Percentiles rank a stretch among this genome's conserved stretches.
Conservation (phyloP, 2,329 filamentous ascomycete genomes). For the Scopulariopsis brevicaulis region DNA sequence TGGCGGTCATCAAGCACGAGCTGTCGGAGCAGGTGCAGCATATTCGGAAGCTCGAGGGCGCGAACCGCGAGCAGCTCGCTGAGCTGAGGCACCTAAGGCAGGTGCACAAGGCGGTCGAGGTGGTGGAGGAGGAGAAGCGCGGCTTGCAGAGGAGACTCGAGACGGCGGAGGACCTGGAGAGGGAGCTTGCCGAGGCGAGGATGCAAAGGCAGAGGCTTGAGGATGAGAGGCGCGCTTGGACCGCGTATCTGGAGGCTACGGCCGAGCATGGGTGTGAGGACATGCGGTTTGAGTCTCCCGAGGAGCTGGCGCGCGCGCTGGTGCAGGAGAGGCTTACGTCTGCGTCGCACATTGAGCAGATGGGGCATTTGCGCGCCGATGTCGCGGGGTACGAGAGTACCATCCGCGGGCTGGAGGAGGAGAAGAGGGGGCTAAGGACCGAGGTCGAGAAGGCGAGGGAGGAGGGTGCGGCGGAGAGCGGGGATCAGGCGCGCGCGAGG, state of each 20-base stretch:
- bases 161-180: conserved; percentile 60
- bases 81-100: conserved; percentile 78
- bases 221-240: conserved; percentile 80
- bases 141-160: conserved; percentile 68
- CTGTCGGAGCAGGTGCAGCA: conserved; percentile 87
- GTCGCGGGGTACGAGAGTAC: conserved; percentile 64
- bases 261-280: conserved; percentile 44
- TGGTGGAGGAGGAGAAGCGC: conserved; percentile 92
- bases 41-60: conserved; percentile 71
- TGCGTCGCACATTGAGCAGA: conserved; percentile 65
- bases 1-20: conserved; percentile 77
- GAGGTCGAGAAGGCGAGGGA: conserved; percentile 62
- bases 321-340: conserved; percentile 73
- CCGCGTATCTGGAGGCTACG: conserved; percentile 58
- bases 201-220: conserved; percentile 79
- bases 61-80: conserved; percentile 64
- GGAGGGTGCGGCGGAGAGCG: conserved; percentile 28
- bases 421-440: conserved; percentile 50
- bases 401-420: conserved; percentile 59
- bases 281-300: conserved; percentile 78
- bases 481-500: conserved; percentile 60
- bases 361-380: conserved; percentile 72
- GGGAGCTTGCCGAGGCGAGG: conserved; percentile 67
- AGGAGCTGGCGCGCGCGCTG: conserved; percentile 74
- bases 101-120: conserved; percentile 74